A percentile compares a stretch with the other conserved stretches of the same genome.
Evolutionary conservation across 2,329 filamentous ascomycete genomes (phyloP).

Genomic region (Alternaria conjuncta): DNA sequence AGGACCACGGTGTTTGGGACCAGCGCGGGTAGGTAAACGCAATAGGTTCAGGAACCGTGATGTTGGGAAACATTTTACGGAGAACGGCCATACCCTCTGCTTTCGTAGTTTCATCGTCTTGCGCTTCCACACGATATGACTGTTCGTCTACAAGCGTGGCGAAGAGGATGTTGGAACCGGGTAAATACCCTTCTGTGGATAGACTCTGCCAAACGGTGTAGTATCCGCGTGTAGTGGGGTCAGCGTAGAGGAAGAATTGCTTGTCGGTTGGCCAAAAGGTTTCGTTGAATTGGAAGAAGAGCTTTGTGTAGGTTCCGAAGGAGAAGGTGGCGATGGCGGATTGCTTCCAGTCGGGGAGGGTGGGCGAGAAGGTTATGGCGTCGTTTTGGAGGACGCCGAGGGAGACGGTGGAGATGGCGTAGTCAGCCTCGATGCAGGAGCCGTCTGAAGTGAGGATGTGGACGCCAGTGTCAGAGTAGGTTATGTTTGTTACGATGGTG

Average conservation of each 20-base stretch:
- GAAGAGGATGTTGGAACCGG: constrained; percentile 69
- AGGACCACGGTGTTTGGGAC: constrained; percentile 58
- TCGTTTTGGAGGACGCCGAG: constrained; percentile 71
- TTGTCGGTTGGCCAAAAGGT: constrained; percentile 68
- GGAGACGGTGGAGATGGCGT: constrained; percentile 72
- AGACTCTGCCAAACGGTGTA: constrained; percentile 71
- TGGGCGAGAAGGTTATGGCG: constrained; percentile 63
- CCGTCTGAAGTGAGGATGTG: constrained; percentile 61
- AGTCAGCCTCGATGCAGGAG: constrained; percentile 64
- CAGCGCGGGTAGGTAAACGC: constrained; percentile 68
- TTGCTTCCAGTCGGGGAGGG: constrained; percentile 69
- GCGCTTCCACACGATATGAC: constrained; percentile 64
- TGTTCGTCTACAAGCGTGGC: constrained; percentile 66
- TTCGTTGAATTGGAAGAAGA: constrained; percentile 72
- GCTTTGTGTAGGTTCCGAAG: constrained; percentile 77
- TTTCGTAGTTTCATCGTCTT: constrained; percentile 64
- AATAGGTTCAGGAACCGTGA: constrained; percentile 63
- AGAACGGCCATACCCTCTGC: constrained; percentile 64
- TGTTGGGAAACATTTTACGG: constrained; percentile 66
- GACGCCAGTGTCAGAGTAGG: constrained; percentile 61
- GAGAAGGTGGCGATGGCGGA: constrained; percentile 68
- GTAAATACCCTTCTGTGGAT: constrained; percentile 62
- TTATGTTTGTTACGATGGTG: constrained; percentile 63
- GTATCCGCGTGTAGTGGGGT: constrained; percentile 57
- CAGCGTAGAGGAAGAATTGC: constrained; percentile 62